Evolutionary conservation across 768 basidiomycete species (phyloP), one percentile per base, ranked within the genome.

Genomic region (Hygrocybe punicea): DNA sequence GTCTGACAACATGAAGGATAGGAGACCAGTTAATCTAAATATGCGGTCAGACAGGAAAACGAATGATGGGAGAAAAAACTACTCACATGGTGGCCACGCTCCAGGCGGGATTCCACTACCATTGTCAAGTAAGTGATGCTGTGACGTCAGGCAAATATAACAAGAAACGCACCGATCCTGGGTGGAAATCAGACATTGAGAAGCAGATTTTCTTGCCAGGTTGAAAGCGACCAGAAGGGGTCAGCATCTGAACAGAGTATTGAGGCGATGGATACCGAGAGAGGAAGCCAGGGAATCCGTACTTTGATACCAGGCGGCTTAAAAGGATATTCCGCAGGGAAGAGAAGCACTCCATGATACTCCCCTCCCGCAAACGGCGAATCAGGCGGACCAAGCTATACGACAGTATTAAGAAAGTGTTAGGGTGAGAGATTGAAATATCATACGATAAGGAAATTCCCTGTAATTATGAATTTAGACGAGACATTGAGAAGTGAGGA

Each of bases 231-330:
- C 93, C 93, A 5, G 90, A 91, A 0, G 93, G 93, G 13, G 93
- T 94, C 63, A 86, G 82, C 91, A 94, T 92, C 92, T 94, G 63
- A 23, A 53, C n/a, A 8, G 44, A 16, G 10, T 34, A 11, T 24
- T 11, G 29, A 21, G 48, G n/a, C 17, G 17, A 29, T 17, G 14
- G 48, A 33, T 36, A 19, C 29, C 49, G 17, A 46, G 37, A 39
- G n/a, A n/a, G n/a, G n/a, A n/a, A n/a, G n/a, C n/a, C 19, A 2
- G 42, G 19, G 10, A 56, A 52, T 33, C 48, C 17, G 37, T 48
- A 93, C 91, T 83, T 96, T 96, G 76, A 98, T 94, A 54, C 94
- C 94, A 52, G 94, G 95, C 0, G 94, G 94, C 71, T 93, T 96
- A 78, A 97, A 96, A 2, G 91, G 92, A 70, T 98, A 98, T 73